These are phyloP conservation scores for Cordyceps cicadae DNA, from an alignment of 2,329 filamentous ascomycete genomes.

Conservation along the genomic window DNA sequence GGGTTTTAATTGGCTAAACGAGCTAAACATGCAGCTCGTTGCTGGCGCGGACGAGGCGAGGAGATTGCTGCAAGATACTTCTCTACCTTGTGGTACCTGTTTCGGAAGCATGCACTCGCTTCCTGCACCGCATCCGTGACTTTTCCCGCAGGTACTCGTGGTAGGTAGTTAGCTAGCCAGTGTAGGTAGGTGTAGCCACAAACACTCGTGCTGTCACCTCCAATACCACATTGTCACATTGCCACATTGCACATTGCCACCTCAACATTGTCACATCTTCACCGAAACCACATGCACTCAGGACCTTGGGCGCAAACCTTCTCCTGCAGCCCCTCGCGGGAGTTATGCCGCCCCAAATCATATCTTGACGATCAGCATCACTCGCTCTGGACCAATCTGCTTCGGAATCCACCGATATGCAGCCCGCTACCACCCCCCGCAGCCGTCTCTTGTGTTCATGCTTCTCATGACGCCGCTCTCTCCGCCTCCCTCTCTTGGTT, in stretches of 20 bases:
- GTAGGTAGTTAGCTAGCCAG: not conserved
- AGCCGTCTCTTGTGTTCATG: not conserved
- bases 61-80: not conserved
- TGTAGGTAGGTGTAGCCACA: not conserved
- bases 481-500: not conserved
- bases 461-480: constrained; percentile 1
- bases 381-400: not conserved
- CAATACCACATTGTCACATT: not conserved
- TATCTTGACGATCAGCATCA: not conserved
- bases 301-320: not conserved
- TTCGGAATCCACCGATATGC: constrained; percentile 5
- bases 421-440: not conserved
- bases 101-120: not conserved
- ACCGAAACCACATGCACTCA: too few species aligned
- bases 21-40: not conserved
- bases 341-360: not conserved
- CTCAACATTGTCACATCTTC: too few species aligned
- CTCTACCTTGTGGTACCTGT: not conserved
- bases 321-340: not conserved
- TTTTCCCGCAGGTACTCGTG: not conserved
- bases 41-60: not conserved
- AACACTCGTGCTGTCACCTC: not conserved
- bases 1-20: not conserved
- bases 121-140: not conserved
- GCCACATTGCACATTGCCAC: too few species aligned